Evolutionary conservation across 352 stramenopile species (phyloP).

Genomic region (Pythium apleroticum): DNA sequence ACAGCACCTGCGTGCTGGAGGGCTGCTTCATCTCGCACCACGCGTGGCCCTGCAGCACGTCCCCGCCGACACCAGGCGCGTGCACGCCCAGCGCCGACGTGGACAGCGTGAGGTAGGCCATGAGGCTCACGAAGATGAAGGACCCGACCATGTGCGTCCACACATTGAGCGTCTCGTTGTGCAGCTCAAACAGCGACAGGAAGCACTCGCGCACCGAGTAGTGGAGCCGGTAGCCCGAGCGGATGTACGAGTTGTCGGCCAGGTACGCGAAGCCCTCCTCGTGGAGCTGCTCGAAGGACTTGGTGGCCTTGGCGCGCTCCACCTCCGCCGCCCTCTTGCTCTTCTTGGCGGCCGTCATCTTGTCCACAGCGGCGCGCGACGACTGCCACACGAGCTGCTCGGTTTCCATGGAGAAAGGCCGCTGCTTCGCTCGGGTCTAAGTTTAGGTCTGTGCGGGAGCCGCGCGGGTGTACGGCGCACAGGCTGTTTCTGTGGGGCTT

Average conservation of each 20-base stretch:
- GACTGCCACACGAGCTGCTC: slow-evolving; percentile 38
- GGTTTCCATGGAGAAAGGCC: slow-evolving; percentile 16
- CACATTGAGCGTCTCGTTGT: slow-evolving; percentile 90
- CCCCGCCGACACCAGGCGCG: slow-evolving; percentile 12
- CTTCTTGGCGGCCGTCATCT: slow-evolving; percentile 16
- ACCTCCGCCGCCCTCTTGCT: slow-evolving; percentile 7
- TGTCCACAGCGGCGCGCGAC: not conserved
- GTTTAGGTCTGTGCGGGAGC: not conserved
- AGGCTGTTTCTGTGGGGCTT: not conserved
- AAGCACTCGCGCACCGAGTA: slow-evolving; percentile 82
- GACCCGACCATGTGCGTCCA: slow-evolving; percentile 88
- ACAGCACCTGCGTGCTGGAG: slow-evolving; percentile 20
- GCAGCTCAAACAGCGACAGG: slow-evolving; percentile 80
- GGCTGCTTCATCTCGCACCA: slow-evolving; percentile 22
- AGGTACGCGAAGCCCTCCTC: slow-evolving; percentile 80
- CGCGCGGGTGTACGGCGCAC: not conserved
- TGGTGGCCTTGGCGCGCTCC: slow-evolving; percentile 14
- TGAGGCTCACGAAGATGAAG: slow-evolving; percentile 82
- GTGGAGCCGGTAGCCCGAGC: slow-evolving; percentile 79
- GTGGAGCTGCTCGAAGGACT: slow-evolving; percentile 78
- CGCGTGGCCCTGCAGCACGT: slow-evolving; percentile 33
- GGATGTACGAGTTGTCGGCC: slow-evolving; percentile 88
- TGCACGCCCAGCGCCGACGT: slow-evolving; percentile 40
- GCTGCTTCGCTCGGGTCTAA: not conserved
- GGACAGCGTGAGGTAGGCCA: slow-evolving; percentile 69